Evolutionary conservation across 768 basidiomycete species (phyloP).

Genomic region (Lyophyllum semitale): DNA sequence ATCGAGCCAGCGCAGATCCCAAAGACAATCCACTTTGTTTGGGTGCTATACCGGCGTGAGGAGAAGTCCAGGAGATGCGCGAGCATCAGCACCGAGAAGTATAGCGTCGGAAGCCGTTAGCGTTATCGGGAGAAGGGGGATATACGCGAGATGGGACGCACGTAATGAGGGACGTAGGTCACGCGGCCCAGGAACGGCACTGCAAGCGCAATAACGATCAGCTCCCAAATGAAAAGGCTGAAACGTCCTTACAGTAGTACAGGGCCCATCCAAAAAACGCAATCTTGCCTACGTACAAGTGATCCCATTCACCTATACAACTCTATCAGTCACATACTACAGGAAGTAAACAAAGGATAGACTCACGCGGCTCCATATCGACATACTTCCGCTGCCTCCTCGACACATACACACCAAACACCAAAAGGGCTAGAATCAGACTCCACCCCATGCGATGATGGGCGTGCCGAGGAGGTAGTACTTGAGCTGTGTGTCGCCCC

Average conservation of each 20-base stretch:
- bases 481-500: constrained; percentile 85
- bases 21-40: constrained; percentile 75
- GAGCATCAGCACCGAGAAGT: constrained; percentile 92
- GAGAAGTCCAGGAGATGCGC: constrained; percentile 92
- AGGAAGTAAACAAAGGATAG: background rate
- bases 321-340: too few relatives aligned
- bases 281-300: constrained; percentile 92
- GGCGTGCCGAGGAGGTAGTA: constrained; percentile 96
- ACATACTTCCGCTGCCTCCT: constrained; percentile 86
- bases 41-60: constrained; percentile 58
- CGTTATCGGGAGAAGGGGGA: constrained; percentile 18
- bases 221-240: background rate
- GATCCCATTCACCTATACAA: constrained; percentile 82
- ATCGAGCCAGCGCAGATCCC: constrained; percentile 58
- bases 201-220: constrained; percentile 29
- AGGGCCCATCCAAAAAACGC: constrained; percentile 90
- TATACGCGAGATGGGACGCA: too few relatives aligned
- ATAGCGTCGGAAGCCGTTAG: constrained; percentile 84
- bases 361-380: constrained; percentile 87
- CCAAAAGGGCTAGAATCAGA: constrained; percentile 53
- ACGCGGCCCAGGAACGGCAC: constrained; percentile 98
- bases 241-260: constrained; percentile 73
- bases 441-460: constrained; percentile 88
- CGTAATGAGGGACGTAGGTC: constrained; percentile 95
- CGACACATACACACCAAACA: constrained; percentile 70